Evolutionary conservation across 192 early-diverging fungal genomes (phyloP), one percentile per base, ranked within the genome.

Genomic region (Dissophora globulifera): DNA sequence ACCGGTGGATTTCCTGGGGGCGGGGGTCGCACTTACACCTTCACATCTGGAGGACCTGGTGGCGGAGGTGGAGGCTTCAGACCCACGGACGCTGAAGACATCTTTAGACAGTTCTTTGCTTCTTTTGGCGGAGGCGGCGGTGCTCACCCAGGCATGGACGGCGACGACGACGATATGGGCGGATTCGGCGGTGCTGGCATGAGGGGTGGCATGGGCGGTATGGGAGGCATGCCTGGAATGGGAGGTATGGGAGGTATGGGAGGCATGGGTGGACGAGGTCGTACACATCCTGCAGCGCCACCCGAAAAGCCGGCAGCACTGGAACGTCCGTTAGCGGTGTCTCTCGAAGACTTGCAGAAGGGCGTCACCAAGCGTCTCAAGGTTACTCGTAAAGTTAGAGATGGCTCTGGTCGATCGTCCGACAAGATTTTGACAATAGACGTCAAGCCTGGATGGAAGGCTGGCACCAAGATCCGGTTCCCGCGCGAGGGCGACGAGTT

Each of bases 371-470:
- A 98, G 68, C 88, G 91, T 50, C 90, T 98, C 62, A 99, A 99
- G 80, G 92, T 99, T 31, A 95, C 91, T 17, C 87, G 93, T 30
- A 89, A 87, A 46, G 32, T 82, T 29, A 45, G n/a, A 8, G 52
- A 43, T 27, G 58, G 50, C 10, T 79, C 84, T 6, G 86, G 88
- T 25, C 62, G 62, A 19, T 32, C 70, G 12, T 55, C 88, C 0
- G 94, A 95, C 63, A 96, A 98, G 82, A 82, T 96, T 10, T 80
- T 99, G 20, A 85, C 85, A 45, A 86, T 99, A 49, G 80, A 92
- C 50, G 79, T 99, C 80, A 96, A 94, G 78, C 90, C 95, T 13
- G 96, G 97, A 2, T 95, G 96, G 95, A 97, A 99, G 81, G 93
- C 94, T 6, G 97, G 96, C 15, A 96, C 96, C 53, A 99, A 98